Conservation (phyloP, 108 stramenopile species). For the Chaetoceros muelleri region DNA sequence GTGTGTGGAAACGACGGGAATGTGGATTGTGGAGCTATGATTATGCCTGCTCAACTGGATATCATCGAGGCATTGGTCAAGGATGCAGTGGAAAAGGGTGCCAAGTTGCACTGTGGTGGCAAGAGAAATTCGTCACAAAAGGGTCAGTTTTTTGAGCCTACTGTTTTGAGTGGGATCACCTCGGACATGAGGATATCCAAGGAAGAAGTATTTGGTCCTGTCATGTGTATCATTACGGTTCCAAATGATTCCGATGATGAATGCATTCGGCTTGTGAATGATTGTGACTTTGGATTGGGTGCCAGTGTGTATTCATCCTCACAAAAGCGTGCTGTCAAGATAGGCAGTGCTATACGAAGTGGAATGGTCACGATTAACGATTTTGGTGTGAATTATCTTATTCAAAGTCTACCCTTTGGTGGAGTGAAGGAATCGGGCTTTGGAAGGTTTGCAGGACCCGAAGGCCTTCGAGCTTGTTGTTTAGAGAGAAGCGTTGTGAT, state of each 20-base stretch:
- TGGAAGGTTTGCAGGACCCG: constrained; percentile 96
- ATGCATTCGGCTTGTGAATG: constrained; percentile 78
- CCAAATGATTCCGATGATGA: constrained; percentile 73
- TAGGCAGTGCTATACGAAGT: constrained; percentile 78
- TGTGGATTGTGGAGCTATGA: constrained; percentile 92
- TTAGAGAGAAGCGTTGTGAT: constrained; percentile 80
- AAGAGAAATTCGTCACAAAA: constrained; percentile 37
- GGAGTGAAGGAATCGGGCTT: constrained; percentile 95
- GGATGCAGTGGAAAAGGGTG: constrained; percentile 95
- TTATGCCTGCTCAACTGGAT: constrained; percentile 74
- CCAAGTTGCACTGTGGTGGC: constrained; percentile 85
- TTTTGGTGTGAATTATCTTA: constrained; percentile 93
- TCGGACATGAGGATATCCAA: constrained; percentile 86
- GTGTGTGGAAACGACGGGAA: constrained; percentile 37
- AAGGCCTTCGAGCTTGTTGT: constrained; percentile 94
- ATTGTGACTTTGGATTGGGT: constrained; percentile 87
- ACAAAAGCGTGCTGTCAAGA: constrained; percentile 48
- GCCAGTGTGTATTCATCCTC: constrained; percentile 83
- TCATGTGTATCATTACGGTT: constrained; percentile 94
- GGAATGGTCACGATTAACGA: constrained; percentile 99
- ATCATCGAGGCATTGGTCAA: constrained; percentile 87
- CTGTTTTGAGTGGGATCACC: constrained; percentile 88
- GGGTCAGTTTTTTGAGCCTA: constrained; percentile 95
- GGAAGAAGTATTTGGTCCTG: constrained; percentile 98
- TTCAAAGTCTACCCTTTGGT: constrained; percentile 96